A percentile compares a stretch with the other conserved stretches of the same genome.
phyloP scores from a whole-genome alignment of 768 basidiomycete species.

The Tubosaeta sp. region DNA sequence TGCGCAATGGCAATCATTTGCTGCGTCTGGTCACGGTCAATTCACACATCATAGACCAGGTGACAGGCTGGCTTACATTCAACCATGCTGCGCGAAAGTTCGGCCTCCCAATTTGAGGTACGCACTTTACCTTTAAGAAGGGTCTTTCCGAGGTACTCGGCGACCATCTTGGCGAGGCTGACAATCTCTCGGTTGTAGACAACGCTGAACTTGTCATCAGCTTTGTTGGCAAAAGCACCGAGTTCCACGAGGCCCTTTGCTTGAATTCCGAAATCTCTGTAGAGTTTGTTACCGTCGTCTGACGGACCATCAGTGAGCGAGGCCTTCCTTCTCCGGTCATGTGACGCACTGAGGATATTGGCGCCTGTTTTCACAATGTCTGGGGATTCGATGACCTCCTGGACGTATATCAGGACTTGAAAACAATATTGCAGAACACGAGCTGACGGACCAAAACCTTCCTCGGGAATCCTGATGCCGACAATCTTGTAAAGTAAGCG shows the following conservation, averaged over 20 bases:
- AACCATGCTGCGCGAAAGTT: slow-evolving; percentile 35
- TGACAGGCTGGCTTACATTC: slow-evolving; percentile 28
- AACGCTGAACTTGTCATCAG: slow-evolving; percentile 34
- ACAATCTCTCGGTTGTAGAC: slow-evolving; percentile 38
- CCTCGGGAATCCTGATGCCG: slow-evolving; percentile 37
- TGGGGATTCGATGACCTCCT: slow-evolving; percentile 45
- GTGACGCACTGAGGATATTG: slow-evolving; percentile 43
- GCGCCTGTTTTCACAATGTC: slow-evolving; percentile 42
- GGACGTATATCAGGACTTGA: background rate
- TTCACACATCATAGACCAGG: background rate
- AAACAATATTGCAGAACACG: background rate
- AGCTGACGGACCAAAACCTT: slow-evolving; percentile 34
- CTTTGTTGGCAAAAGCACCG: slow-evolving; percentile 37
- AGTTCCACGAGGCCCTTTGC: slow-evolving; percentile 43
- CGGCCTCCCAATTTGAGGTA: slow-evolving; percentile 42
- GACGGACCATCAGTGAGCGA: background rate
- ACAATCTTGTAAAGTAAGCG: background rate
- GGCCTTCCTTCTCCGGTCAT: background rate
- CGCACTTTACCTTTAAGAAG: slow-evolving; percentile 45
- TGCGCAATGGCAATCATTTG: slow-evolving; percentile 48
- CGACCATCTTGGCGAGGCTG: slow-evolving; percentile 40
- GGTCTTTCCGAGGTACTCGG: slow-evolving; percentile 35
- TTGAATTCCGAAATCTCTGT: slow-evolving; percentile 42
- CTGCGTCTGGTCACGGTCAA: slow-evolving; percentile 36
- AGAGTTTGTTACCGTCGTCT: slow-evolving; percentile 50